Percentiles rank a stretch among this genome's conserved stretches.
These are phyloP conservation scores for Penstemon barbatus DNA, from an alignment of 257 asterid species.

Conservation along the genomic window DNA sequence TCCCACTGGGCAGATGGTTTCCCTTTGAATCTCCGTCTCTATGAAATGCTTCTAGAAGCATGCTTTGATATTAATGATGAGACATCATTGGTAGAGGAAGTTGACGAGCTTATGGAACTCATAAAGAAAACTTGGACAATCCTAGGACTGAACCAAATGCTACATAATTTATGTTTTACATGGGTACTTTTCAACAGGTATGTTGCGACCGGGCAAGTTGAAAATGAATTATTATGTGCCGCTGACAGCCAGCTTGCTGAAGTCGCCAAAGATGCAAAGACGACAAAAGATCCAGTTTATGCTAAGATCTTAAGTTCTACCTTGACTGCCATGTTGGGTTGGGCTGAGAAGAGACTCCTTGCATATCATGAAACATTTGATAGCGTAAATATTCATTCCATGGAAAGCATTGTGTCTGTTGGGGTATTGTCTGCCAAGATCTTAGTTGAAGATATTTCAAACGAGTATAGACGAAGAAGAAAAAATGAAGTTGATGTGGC, in stretches of 20 bases:
- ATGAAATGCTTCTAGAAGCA: conserved; percentile 86
- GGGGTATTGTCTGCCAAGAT: conserved; percentile 88
- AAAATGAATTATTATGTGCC: conserved; percentile 70
- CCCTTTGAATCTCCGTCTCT: conserved; percentile 89
- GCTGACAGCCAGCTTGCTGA: conserved; percentile 83
- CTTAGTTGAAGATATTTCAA: conserved; percentile 93
- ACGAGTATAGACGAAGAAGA: conserved; percentile 88
- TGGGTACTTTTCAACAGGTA: conserved; percentile 90
- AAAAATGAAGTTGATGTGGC: conserved; percentile 90
- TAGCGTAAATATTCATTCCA: conserved; percentile 67
- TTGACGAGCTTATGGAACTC: conserved; percentile 94
- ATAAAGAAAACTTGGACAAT: conserved; percentile 92
- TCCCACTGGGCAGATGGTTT: conserved; percentile 99
- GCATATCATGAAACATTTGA: conserved; percentile 97
- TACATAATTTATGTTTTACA: conserved; percentile 85
- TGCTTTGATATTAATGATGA: conserved; percentile 83
- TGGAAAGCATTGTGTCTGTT: conserved; percentile 84
- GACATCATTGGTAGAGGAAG: conserved; percentile 78
- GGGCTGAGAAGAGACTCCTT: conserved; percentile 98
- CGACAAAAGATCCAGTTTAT: conserved; percentile 71
- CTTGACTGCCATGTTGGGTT: conserved; percentile 88
- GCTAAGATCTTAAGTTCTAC: conserved; percentile 80
- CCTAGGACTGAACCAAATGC: conserved; percentile 84
- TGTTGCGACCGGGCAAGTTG: conserved; percentile 88
- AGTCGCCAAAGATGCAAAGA: conserved; percentile 89